Conservation (phyloP, 495 filamentous ascomycete species). For the Tuber umbilicatum region DNA sequence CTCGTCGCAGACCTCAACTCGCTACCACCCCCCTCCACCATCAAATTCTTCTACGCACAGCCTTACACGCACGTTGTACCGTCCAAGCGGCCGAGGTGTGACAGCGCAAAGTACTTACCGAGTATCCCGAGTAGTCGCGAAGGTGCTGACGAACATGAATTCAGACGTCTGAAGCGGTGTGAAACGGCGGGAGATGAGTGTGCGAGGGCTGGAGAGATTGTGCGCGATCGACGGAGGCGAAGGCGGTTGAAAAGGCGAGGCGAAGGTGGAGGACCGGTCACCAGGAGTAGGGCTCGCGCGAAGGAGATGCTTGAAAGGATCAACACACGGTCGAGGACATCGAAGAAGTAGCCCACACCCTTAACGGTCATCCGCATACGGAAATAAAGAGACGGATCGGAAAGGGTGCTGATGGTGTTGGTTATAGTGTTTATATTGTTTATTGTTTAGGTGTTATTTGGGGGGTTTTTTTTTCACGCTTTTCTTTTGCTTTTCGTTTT, state of each 20-base stretch:
- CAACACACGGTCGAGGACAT: background rate
- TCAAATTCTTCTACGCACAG: slow-evolving; percentile 13
- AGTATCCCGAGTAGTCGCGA: slow-evolving; percentile 25
- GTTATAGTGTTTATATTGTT: background rate
- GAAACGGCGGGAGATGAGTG: background rate
- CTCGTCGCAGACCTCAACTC: background rate
- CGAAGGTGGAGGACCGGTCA: background rate
- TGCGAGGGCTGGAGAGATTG: background rate
- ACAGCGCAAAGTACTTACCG: slow-evolving; percentile 29
- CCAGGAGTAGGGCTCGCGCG: background rate
- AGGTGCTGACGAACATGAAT: slow-evolving; percentile 6
- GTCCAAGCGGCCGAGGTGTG: slow-evolving; percentile 21
- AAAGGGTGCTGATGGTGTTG: background rate
- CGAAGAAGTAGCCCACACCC: background rate
- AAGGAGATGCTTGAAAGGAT: slow-evolving; percentile 1
- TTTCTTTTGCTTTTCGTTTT: background rate
- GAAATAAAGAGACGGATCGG: background rate
- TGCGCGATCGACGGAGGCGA: background rate
- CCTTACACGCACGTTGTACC: slow-evolving; percentile 25
- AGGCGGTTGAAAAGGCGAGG: background rate
- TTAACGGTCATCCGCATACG: background rate
- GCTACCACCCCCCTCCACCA: slow-evolving; percentile 21
- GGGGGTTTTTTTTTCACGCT: background rate
- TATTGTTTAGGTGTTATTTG: slow-evolving; percentile 3
- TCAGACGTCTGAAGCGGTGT: slow-evolving; percentile 3